Evolutionary conservation across 2,329 filamentous ascomycete species (phyloP), one percentile per base, ranked within the genome.

Genomic region (Colletotrichum sansevieriae): DNA sequence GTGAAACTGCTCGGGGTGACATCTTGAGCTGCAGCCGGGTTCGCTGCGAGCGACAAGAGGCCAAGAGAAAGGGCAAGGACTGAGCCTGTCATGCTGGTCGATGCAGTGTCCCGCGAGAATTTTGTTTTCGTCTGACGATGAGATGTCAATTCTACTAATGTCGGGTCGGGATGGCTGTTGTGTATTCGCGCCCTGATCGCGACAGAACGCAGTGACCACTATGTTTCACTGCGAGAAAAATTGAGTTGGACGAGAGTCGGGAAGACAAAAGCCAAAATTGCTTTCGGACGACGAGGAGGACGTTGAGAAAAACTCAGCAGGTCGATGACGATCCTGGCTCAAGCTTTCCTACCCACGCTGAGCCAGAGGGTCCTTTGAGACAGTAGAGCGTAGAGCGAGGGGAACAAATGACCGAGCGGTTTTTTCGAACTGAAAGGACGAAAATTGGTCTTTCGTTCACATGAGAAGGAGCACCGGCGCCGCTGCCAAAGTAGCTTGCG

Each of bases 241-340:
- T 65, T 65, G 55, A 49, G 62, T 61, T 61, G 46, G 10, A 39
- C 41, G 37, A 46, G 46, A 20, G 52, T 46, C 61, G 66, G 62
- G 55, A 68, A 35, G 54, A 33, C 52, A 65, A 55, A 61, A 66
- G 37, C 18, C 62, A 55, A 66, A 56, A n/a, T 15, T 20, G 22
- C 47, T 49, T 65, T 69, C 62, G 41, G 66, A 66, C 37, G 62
- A 69, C 22, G 13, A 62, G 35, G 44, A 44, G 18, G 18, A 57
- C 35, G 49, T 52, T 46, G 51, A 13, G 35, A 51, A 47, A 29
- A 44, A 52, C 25, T 52, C 51, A 18, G 46, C n/a, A 37, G 43
- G 20, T 65, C 47, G 49, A 60, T 56, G 62, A 61, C 49, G 66
- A 68, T 68, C 62, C 35, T 51, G 41, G 46, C 54, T 46, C 49